Evolutionary conservation across 306 rosid species (phyloP), one percentile per base, ranked within the genome.

Genomic region (Cucurbita ficifolia): DNA sequence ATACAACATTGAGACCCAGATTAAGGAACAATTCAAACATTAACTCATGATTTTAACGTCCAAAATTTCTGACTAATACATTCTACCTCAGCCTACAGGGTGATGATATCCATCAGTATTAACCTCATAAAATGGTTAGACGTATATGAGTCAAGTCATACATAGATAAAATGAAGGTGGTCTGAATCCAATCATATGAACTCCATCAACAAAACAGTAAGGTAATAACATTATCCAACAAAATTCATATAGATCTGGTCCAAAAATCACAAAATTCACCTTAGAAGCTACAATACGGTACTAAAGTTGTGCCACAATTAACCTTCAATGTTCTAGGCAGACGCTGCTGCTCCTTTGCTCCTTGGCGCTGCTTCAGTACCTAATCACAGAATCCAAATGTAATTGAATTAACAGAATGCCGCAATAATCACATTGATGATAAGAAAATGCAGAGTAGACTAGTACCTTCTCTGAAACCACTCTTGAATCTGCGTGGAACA

Each of bases 401-500:
- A 22, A 19, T 53, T 35, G 38, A 6, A 72, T 36, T 9, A 38
- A 53, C 3, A 72, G 36, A 52, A 72, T 35, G 5, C 33, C 10
- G 0, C n/a, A 46, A 45, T 8, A 33, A 53, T 16, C 49, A 17
- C 5, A 10, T 18, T 51, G 38, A 72, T 35, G 3, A 52, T 3
- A 33, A 3, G 22, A 50, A 33, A 17, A 2, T 12, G 12, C 14
- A 48, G 35, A 19, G 19, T 21, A 56, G 1, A 42, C 6, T 8
- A 45, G 5, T 86, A 90, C 98, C 98, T 84, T 94, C 98, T 94
- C 98, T 90, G 85, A 95, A 95, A 10, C 99, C 97, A 17, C 96
- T 89, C 96, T 95, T 95, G 83, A 95, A 95, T 79, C 99, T 91
- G 87, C 97, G 97, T 61, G 99, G 99, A 4, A 95, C 90, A 17